phyloP scores from a whole-genome alignment of 108 stramenopile genomes.

The Cyclostephanos tholiformis region DNA sequence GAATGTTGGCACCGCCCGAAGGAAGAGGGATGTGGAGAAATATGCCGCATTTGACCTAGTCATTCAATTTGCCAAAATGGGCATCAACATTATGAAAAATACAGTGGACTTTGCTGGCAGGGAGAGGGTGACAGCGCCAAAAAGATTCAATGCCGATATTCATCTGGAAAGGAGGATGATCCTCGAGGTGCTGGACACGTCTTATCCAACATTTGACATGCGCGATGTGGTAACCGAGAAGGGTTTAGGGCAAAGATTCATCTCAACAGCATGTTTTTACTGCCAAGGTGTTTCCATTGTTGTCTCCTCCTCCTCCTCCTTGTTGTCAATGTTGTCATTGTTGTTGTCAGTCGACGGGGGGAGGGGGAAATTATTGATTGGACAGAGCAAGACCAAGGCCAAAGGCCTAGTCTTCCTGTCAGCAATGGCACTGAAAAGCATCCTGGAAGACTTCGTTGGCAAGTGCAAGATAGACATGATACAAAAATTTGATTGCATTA shows the following conservation, averaged over 20 bases:
- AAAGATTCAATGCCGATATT: neutral
- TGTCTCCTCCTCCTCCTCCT: too few relatives aligned
- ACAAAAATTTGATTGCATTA: neutral
- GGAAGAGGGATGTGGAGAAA: constrained; percentile 3
- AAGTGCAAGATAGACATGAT: neutral
- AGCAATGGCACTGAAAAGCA: too few relatives aligned
- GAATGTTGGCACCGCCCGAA: neutral
- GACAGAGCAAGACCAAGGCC: constrained; percentile 5
- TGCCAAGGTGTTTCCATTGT: too few relatives aligned
- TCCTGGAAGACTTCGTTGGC: neutral
- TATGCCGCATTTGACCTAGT: constrained; percentile 17
- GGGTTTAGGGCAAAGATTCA: too few relatives aligned
- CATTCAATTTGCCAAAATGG: neutral
- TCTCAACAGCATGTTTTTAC: too few relatives aligned
- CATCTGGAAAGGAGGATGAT: neutral
- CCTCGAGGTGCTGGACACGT: neutral
- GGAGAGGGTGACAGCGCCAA: too few relatives aligned
- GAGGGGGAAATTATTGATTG: too few relatives aligned
- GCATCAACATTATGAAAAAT: neutral
- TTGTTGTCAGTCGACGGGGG: too few relatives aligned
- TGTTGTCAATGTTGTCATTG: too few relatives aligned
- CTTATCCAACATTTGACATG: neutral
- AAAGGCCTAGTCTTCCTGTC: constrained; percentile 2
- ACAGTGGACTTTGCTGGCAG: neutral
- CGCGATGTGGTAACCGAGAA: too few relatives aligned